Conservation (phyloP, 2,329 filamentous ascomycete species). For the Massarina eburnea region DNA sequence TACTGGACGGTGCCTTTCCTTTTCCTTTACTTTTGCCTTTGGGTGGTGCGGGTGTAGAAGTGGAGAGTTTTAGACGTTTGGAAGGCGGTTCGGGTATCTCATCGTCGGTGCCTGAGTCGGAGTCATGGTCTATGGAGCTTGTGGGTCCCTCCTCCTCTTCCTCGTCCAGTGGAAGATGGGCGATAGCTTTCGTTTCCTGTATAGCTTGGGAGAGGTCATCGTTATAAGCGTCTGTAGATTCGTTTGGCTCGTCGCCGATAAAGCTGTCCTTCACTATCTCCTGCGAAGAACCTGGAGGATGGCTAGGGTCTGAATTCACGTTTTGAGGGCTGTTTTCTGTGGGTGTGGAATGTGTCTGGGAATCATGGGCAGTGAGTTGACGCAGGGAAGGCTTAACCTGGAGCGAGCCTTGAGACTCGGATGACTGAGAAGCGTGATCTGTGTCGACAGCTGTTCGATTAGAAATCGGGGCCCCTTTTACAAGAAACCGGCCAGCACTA, state of each 20-base stretch:
- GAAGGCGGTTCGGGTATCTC: slow-evolving; percentile 21
- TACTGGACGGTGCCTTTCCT: slow-evolving; percentile 52
- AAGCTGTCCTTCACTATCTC: slow-evolving; percentile 37
- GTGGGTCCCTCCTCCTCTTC: slow-evolving; percentile 40
- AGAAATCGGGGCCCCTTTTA: slow-evolving; percentile 52
- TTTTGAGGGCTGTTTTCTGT: slow-evolving; percentile 33
- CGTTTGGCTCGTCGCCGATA: slow-evolving; percentile 7
- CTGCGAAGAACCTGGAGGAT: slow-evolving; percentile 6
- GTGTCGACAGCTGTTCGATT: slow-evolving; percentile 1
- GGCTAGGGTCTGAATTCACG: slow-evolving; percentile 6
- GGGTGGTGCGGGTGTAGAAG: too few species aligned
- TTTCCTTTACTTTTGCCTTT: not conserved
- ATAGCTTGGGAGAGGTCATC: slow-evolving; percentile 69
- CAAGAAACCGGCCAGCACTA: slow-evolving; percentile 60
- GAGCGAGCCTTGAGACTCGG: slow-evolving; percentile 44
- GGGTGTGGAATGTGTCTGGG: slow-evolving; percentile 41
- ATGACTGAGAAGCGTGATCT: slow-evolving; percentile 7
- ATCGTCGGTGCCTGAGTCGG: slow-evolving; percentile 23
- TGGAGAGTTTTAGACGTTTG: slow-evolving; percentile 13
- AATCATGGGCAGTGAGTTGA: slow-evolving; percentile 40
- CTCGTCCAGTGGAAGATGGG: slow-evolving; percentile 54
- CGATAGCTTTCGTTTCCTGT: slow-evolving; percentile 60
- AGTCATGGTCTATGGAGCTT: slow-evolving; percentile 26
- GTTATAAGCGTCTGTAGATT: slow-evolving; percentile 10
- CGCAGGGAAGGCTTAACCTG: slow-evolving; percentile 54